Evolutionary conservation across 1,284 basidiomycete species (phyloP), one percentile per base, ranked within the genome.

Genomic region (Retiboletus flavoniger): DNA sequence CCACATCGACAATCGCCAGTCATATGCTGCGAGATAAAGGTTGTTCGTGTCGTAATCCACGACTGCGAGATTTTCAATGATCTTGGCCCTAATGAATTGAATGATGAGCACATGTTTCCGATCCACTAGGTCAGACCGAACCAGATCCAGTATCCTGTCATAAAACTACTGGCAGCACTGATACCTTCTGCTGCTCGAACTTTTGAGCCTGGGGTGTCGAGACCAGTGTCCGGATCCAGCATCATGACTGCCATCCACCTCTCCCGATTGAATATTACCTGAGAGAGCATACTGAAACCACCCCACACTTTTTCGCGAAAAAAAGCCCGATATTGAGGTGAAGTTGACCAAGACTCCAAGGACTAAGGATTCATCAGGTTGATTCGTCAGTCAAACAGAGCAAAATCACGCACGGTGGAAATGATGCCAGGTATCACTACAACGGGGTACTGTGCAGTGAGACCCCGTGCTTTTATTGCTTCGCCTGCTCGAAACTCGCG

Each of bases 121-220:
- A 46, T 14, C 7, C 4, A 54, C 29, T 41, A 32, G 8, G 11
- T 17, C 32, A 36, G 47, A 34, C 32, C 45, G 19, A 63, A 89
- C 94, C 95, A 98, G 59, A 97, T 87, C 95, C 95, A 97, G 70
- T 94, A 98, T 4, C 93, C 93, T 66, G 91, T 88, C 53, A 98
- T 89, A 67, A 98, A 97, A 64, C 85, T 92, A 61, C 89, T 93
- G 7, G 93, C 93, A 3, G 92, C 93, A 60, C 89, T 85, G n/a
- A 93, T 83, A 1, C 91, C 95, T 71, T 98, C 93, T 0, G 93
- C 94, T 9, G 95, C 93, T 34, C 96, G 81, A 43, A 98, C 85
- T 70, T 94, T 96, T 56, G 87, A 85, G n/a, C 86, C 91, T 0
- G 85, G 82, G 0, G 93, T 93, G 67, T 99, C 96, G 6, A 99